These are phyloP conservation scores for Pichia sp. DNA, from an alignment of 1,139 yeast genomes.

Conservation along the genomic window DNA sequence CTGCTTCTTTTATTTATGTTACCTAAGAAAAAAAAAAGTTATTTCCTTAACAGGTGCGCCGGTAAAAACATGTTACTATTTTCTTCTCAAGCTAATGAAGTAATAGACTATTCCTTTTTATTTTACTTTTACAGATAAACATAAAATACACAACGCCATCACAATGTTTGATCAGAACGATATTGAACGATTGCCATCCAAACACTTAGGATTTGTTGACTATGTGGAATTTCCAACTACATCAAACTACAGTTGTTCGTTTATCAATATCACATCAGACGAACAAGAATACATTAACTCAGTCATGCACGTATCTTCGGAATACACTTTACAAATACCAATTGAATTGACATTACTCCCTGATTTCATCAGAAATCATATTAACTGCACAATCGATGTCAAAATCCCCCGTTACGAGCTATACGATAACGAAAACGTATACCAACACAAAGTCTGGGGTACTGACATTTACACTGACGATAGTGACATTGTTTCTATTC, in stretches of 20 bases:
- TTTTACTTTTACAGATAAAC: no score
- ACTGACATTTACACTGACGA: slow-evolving; percentile 91
- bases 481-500: slow-evolving; percentile 69
- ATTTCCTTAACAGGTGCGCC: no score
- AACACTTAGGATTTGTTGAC: slow-evolving; percentile 53
- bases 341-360: slow-evolving; percentile 36
- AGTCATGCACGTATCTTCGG: slow-evolving; percentile 27
- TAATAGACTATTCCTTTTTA: no score
- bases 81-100: no score
- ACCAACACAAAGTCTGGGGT: slow-evolving; percentile 76
- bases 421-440: slow-evolving; percentile 35
- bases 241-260: slow-evolving; percentile 17
- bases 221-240: slow-evolving; percentile 35
- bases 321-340: slow-evolving; percentile 28
- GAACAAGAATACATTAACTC: slow-evolving; percentile 29
- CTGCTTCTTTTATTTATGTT: no score
- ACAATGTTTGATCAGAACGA: background rate
- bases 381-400: slow-evolving; percentile 58
- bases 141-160: no score
- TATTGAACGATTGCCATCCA: slow-evolving; percentile 16
- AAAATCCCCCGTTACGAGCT: slow-evolving; percentile 48
- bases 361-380: slow-evolving; percentile 41
- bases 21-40: no score
- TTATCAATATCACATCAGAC: slow-evolving; percentile 29
- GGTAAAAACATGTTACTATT: no score